Evolutionary conservation across 2,329 filamentous ascomycete genomes (phyloP).

Genomic region (Blastomyces percursus): DNA sequence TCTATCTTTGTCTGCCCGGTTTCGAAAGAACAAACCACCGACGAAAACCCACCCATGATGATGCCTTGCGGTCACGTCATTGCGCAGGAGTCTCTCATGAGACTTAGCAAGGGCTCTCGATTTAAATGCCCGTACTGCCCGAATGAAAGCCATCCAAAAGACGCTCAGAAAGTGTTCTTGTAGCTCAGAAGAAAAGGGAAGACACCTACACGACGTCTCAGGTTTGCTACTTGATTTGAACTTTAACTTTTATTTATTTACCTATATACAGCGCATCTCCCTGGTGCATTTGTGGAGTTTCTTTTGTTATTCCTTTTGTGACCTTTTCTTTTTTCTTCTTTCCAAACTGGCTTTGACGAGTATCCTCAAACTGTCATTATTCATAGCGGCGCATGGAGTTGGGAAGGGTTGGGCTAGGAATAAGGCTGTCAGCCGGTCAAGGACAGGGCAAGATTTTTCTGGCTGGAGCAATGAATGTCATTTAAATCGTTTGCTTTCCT

Average conservation of each 20-base stretch:
- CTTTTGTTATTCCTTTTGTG: background rate
- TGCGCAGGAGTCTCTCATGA: slow-evolving; percentile 69
- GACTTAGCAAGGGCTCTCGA: slow-evolving; percentile 63
- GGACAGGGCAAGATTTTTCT: background rate
- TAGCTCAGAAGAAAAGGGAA: slow-evolving; percentile 27
- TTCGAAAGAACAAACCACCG: slow-evolving; percentile 90
- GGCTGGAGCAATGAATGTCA: background rate
- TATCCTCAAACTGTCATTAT: background rate
- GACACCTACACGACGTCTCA: background rate
- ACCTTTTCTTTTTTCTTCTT: background rate
- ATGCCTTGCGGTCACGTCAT: slow-evolving; percentile 93
- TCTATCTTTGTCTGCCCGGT: slow-evolving; percentile 97
- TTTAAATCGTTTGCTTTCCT: background rate
- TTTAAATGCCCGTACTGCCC: slow-evolving; percentile 99
- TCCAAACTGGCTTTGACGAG: background rate
- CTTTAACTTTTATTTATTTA: background rate
- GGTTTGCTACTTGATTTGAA: background rate
- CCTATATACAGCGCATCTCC: slow-evolving; percentile 2
- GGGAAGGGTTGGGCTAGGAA: background rate
- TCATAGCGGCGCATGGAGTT: slow-evolving; percentile 1
- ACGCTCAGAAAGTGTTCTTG: slow-evolving; percentile 62
- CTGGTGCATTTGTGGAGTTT: background rate
- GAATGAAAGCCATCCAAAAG: slow-evolving; percentile 63
- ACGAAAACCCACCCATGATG: slow-evolving; percentile 91
- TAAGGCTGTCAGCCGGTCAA: too few species aligned